phyloP scores from a whole-genome alignment of 2,329 filamentous ascomycete species.

The Neobulgaria alba region DNA sequence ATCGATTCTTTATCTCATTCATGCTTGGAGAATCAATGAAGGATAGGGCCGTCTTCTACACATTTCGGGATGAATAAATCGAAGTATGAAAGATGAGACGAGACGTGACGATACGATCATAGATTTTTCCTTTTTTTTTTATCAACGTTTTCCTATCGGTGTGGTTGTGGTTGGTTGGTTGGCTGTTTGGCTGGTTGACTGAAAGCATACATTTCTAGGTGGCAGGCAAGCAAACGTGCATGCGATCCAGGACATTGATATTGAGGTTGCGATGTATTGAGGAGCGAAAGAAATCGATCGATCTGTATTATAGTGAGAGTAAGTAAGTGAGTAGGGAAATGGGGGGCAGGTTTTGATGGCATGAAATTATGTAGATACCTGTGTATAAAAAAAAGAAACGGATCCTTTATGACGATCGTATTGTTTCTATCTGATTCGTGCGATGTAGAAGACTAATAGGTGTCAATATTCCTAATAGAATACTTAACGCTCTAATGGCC shows the following conservation, averaged over 20 bases:
- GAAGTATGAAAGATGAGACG: no score
- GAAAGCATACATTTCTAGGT: conserved; percentile 17
- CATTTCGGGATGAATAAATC: conserved; percentile 17
- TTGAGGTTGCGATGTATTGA: conserved; percentile 5
- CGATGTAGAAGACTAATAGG: not conserved
- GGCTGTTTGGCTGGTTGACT: no score
- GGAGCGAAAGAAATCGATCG: conserved; percentile 7
- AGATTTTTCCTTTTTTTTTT: conserved; percentile 19
- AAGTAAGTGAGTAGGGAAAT: no score
- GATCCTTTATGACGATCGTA: not conserved
- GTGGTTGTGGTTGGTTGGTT: no score
- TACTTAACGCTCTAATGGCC: not conserved
- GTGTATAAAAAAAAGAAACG: conserved; percentile 21
- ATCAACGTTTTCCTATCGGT: no score
- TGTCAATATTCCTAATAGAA: not conserved
- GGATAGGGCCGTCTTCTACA: conserved; percentile 17
- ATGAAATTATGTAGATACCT: conserved; percentile 22
- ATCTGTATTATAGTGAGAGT: conserved; percentile 22
- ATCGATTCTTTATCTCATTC: conserved; percentile 10
- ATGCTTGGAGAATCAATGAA: conserved; percentile 13
- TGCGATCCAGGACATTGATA: conserved; percentile 9
- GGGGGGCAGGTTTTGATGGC: no score
- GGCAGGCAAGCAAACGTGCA: conserved; percentile 13
- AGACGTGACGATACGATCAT: conserved; percentile 24
- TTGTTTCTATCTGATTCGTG: not conserved